These are phyloP conservation scores for Collybia mongolica DNA, from an alignment of 768 basidiomycete species.

Conservation along the genomic window DNA sequence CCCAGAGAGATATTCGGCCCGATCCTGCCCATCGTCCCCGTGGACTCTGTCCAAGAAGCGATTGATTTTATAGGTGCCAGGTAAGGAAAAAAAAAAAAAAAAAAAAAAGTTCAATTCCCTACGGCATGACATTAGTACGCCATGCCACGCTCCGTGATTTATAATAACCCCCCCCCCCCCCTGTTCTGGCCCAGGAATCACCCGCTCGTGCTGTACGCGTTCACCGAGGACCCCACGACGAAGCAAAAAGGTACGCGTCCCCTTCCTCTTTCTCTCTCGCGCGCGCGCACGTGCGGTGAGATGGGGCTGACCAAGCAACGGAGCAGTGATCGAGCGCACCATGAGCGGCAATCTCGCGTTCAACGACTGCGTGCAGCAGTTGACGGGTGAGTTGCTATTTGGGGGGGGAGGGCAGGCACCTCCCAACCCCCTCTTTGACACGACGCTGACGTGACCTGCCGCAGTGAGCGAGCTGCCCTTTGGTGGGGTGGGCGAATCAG, in stretches of 20 bases:
- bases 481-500: constrained; percentile 60
- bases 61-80: constrained; percentile 51
- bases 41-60: constrained; percentile 55
- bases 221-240: constrained; percentile 45
- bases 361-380: constrained; percentile 61
- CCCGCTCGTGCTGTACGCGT: constrained; percentile 64
- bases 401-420: neutral
- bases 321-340: constrained; percentile 52
- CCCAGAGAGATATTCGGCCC: constrained; percentile 75
- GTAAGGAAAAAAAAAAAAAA: too few species aligned
- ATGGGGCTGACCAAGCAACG: neutral
- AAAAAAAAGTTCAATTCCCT: too few species aligned
- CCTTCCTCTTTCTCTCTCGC: neutral
- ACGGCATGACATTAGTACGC: neutral
- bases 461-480: constrained; percentile 41
- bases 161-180: neutral
- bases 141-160: neutral
- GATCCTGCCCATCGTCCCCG: constrained; percentile 58
- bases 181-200: constrained; percentile 49
- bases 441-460: constrained; percentile 1
- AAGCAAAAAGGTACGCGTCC: constrained; percentile 41
- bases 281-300: too few species aligned
- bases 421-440: neutral
- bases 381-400: constrained; percentile 36
- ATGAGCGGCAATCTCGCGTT: constrained; percentile 55